Evolutionary conservation across 352 stramenopile genomes (phyloP).

Genomic region (Aphanomyces invadans): DNA sequence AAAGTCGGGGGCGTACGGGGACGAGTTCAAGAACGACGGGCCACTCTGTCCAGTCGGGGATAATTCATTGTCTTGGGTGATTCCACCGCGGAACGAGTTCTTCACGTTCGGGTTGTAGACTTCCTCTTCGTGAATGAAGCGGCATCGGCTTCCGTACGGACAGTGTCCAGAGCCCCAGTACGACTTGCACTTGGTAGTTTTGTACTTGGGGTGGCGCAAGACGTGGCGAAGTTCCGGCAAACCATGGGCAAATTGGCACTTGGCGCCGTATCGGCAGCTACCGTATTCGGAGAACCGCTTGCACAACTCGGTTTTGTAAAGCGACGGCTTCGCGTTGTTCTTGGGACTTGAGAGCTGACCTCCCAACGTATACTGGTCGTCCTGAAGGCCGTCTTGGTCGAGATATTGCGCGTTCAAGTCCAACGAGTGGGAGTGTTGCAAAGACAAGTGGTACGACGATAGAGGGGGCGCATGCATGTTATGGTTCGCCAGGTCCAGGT

Average conservation of each 20-base stretch:
- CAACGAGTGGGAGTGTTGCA: conserved; percentile 24
- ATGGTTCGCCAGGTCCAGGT: conserved; percentile 22
- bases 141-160: conserved; percentile 82
- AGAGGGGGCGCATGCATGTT: background rate
- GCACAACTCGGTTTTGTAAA: conserved; percentile 90
- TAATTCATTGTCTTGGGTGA: conserved; percentile 19
- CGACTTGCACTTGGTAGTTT: conserved; percentile 86
- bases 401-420: conserved; percentile 20
- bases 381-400: conserved; percentile 15
- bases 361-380: conserved; percentile 15
- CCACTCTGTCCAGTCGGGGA: conserved; percentile 17
- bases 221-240: conserved; percentile 77
- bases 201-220: conserved; percentile 86
- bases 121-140: conserved; percentile 75
- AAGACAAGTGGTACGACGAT: background rate
- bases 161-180: conserved; percentile 78
- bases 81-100: conserved; percentile 15
- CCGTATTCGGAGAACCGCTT: conserved; percentile 83
- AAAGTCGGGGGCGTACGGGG: background rate
- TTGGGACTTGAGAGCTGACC: conserved; percentile 19
- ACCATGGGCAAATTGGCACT: conserved; percentile 87
- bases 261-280: conserved; percentile 79
- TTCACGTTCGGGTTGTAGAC: conserved; percentile 23
- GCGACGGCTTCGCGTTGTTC: conserved; percentile 26
- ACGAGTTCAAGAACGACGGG: conserved; percentile 20